A percentile compares a stretch with the other conserved stretches of the same genome.
Conservation (phyloP, 2,329 filamentous ascomycete genomes). For the Ascochyta lentis region DNA sequence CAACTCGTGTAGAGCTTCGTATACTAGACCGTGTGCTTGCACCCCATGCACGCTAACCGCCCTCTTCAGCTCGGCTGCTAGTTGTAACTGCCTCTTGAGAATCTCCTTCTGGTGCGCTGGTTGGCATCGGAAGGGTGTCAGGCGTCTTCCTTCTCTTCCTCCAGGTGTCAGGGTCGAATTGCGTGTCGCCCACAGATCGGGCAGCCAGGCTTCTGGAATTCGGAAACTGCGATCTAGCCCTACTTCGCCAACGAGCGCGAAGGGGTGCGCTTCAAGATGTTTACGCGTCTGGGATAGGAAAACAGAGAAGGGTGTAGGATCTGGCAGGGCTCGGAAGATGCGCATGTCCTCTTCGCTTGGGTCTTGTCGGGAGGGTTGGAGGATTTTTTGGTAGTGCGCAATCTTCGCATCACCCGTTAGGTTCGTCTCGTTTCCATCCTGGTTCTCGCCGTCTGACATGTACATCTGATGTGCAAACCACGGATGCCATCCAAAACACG, state of each 20-base stretch:
- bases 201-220: conserved; percentile 67
- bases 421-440: conserved; percentile 6
- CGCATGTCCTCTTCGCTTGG: conserved; percentile 49
- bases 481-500: conserved; percentile 86
- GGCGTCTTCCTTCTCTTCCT: conserved; percentile 70
- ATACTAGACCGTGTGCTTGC: conserved; percentile 75
- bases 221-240: conserved; percentile 80
- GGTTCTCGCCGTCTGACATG: conserved; percentile 49
- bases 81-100: conserved; percentile 70
- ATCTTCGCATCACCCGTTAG: conserved; percentile 56
- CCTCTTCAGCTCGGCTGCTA: conserved; percentile 71
- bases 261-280: conserved; percentile 64
- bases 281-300: conserved; percentile 64
- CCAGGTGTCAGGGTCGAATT: conserved; percentile 68
- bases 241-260: conserved; percentile 77
- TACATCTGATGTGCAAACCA: conserved; percentile 85
- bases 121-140: conserved; percentile 72
- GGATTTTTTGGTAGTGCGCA: conserved; percentile 70
- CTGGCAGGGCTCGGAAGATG: conserved; percentile 60
- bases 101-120: conserved; percentile 73
- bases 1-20: conserved; percentile 67
- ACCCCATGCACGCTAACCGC: conserved; percentile 76
- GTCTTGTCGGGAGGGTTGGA: conserved; percentile 56
- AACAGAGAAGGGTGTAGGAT: conserved; percentile 65
- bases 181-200: conserved; percentile 49